These are phyloP conservation scores for Pythium monospermum DNA, from an alignment of 352 stramenopile species.

Conservation along the genomic window DNA sequence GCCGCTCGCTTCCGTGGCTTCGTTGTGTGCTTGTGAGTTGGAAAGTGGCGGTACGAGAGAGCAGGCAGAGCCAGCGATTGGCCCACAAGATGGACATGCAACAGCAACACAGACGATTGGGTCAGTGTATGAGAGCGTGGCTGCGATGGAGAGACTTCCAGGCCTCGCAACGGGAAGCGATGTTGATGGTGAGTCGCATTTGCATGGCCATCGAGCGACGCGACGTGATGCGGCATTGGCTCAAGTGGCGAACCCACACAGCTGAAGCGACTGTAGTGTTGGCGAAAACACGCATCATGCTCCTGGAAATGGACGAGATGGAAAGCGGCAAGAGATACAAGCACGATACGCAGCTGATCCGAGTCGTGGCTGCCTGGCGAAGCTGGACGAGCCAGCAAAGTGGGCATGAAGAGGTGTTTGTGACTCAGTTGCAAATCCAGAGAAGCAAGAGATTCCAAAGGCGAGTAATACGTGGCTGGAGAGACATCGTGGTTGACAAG, in stretches of 20 bases:
- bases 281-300: conserved; percentile 2
- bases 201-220: background rate
- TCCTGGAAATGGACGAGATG: background rate
- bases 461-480: too few relatives aligned
- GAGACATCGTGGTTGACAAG: too few relatives aligned
- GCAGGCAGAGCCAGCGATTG: background rate
- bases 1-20: background rate
- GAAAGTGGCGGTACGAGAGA: background rate
- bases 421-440: background rate
- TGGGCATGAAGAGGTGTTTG: background rate
- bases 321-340: conserved; percentile 1
- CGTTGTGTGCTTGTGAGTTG: background rate
- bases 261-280: background rate
- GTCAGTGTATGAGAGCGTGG: background rate
- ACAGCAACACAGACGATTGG: background rate
- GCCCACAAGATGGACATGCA: background rate
- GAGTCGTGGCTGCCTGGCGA: conserved; percentile 10
- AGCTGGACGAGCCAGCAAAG: background rate
- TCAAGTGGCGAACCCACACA: conserved; percentile 1
- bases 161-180: conserved; percentile 2
- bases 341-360: background rate
- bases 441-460: too few relatives aligned
- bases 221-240: conserved; percentile 1
- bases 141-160: background rate
- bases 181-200: conserved; percentile 5